Evolutionary conservation across 768 basidiomycete species (phyloP), one percentile per base, ranked within the genome.

Genomic region (Brasilioporus rufonigricans): DNA sequence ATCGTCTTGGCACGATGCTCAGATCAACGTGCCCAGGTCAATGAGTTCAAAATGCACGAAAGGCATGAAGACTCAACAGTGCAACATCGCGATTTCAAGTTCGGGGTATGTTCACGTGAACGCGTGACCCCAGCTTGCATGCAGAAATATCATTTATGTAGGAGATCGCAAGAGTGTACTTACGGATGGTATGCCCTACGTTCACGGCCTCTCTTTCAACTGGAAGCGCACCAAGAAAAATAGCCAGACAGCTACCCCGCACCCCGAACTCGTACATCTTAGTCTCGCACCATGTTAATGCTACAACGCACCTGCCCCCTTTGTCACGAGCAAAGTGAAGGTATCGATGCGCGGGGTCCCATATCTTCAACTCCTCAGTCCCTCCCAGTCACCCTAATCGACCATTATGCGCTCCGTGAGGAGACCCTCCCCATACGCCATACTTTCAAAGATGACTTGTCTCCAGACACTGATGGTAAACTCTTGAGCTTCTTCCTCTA

Each of bases 381-480:
- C 39, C 38, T 36, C 52, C 39, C 38, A 52, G 44, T 47, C 61
- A 47, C 45, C 59, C 50, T 73, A 86, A 71, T 91, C 89, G 65
- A 92, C 86, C 74, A 89, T 78, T 83, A 90, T 83, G 69, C 81
- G 83, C 62, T 92, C 93, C 24, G 93, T 93, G 63, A 89, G 84
- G 57, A 96, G 77, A 38, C 93, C 93, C 71, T 94, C 91, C 58
- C 83, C 86, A 69, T 91, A 94, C 26, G 93, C 91, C 83, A 92
- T 89, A 65, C 92, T 93, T 77, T 98, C 94, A 68, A 96, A 96
- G 48, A 93, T 91, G 62, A 96, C 81, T 73, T 93, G 90, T 51
- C 92, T 84, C 94, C 94, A 98, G 45, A 97, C 78, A 57, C 79
- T 80, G 62, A 86, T 71, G n/a, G 83, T 77, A 54, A 95, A 81